Evolutionary conservation across 345 rosid species (phyloP), one percentile per base, ranked within the genome.

Genomic region (Euphorbia pulcherrima): DNA sequence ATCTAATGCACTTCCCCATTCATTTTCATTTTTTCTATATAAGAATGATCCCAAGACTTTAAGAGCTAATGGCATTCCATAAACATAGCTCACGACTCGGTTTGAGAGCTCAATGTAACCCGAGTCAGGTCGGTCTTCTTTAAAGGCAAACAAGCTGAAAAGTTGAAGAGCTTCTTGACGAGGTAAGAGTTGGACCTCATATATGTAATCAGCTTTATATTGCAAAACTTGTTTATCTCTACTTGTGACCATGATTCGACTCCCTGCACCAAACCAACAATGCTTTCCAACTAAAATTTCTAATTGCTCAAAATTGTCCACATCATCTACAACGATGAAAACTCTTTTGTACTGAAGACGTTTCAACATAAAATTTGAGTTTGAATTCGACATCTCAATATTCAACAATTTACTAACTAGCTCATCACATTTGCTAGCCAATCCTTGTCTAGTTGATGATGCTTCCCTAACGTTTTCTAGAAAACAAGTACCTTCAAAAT

Each of bases 311-410:
- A 24, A 13, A 5, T 8, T 24, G 18, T 67, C 62, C 1, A 67
- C 62, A 55, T 67, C 62, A 24, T 54, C 62, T 39, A 67, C 37
- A 55, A 65, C 60, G 3, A 52, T 23, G 20, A 65, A 23, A n/a
- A 65, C 69, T 17, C 23, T 23, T 33, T 39, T 55, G 8, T 8
- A 17, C 5, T 37, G 39, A 23, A 67, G 70, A 6, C 57, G 21
- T 12, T 55, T 40, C 62, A 21, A 6, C 7, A 53, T 4, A 17
- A n/a, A 52, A 35, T 16, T 37, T 5, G 47, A 23, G 6, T 40
- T 30, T 16, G 61, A 51, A 6, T 21, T 65, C 4, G 10, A 18
- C 3, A 8, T 59, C 24, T 30, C 16, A n/a, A 17, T 16, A 52
- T 33, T 52, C 27, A 30, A 23, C 21, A 51, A 13, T 51, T 52